These are phyloP conservation scores for Myxozyma lipomycoides DNA, from an alignment of 805 yeast genomes.

Conservation along the genomic window DNA sequence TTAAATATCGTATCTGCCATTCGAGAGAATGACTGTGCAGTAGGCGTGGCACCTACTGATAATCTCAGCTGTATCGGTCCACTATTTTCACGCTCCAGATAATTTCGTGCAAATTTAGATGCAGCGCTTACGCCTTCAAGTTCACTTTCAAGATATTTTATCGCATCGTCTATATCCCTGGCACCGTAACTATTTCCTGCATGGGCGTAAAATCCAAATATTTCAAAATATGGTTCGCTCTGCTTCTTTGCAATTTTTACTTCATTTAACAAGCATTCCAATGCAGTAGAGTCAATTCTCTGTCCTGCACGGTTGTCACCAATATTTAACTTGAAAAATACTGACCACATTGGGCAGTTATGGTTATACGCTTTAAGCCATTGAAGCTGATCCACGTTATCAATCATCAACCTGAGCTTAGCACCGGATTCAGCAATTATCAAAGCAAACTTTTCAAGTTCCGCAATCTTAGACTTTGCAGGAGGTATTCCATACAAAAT, in stretches of 20 bases:
- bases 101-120: conserved; percentile 37
- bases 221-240: conserved; percentile 38
- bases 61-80: conserved; percentile 41
- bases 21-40: conserved; percentile 46
- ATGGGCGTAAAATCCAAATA: conserved; percentile 73
- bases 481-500: conserved; percentile 56
- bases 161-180: conserved; percentile 45
- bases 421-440: conserved; percentile 36
- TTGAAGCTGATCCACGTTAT: conserved; percentile 54
- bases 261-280: conserved; percentile 41
- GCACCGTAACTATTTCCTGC: conserved; percentile 72
- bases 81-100: conserved; percentile 36
- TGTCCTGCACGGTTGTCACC: conserved; percentile 72
- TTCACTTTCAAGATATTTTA: conserved; percentile 51
- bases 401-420: conserved; percentile 52
- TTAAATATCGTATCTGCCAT: not conserved
- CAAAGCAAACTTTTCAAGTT: conserved; percentile 40
- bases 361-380: conserved; percentile 2
- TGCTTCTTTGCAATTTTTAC: conserved; percentile 33
- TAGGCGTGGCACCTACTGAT: conserved; percentile 82
- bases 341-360: conserved; percentile 46
- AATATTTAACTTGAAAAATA: conserved; percentile 65
- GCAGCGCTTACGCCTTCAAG: conserved; percentile 56
- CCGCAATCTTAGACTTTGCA: conserved; percentile 46
- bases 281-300: conserved; percentile 35